Conservation (phyloP, 2,329 filamentous ascomycete species). For the Didymella pomorum region DNA sequence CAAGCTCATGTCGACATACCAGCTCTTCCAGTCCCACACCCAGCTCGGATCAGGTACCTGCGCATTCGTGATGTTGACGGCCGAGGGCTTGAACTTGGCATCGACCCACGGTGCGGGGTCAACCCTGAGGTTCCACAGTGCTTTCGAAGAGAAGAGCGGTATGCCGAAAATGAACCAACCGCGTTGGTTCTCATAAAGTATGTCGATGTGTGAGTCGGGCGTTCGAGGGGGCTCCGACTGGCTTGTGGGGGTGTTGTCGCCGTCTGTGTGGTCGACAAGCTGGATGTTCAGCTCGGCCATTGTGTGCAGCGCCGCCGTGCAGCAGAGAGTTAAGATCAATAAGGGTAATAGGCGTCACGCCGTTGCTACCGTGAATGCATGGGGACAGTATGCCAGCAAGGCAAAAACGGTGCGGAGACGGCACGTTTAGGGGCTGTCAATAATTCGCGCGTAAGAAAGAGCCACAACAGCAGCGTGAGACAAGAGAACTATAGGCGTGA, state of each 20-base stretch:
- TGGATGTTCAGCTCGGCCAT: conserved; percentile 69
- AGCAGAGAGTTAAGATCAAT: conserved; percentile 10
- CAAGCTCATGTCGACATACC: conserved; percentile 80
- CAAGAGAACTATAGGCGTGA: background rate
- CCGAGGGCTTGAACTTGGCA: conserved; percentile 59
- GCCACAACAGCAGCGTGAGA: conserved; percentile 8
- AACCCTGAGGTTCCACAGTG: conserved; percentile 74
- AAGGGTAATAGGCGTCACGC: conserved; percentile 30
- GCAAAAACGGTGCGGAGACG: conserved; percentile 29
- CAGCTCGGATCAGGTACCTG: conserved; percentile 94
- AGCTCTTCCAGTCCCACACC: conserved; percentile 82
- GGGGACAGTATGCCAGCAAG: conserved; percentile 28
- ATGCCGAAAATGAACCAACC: conserved; percentile 89
- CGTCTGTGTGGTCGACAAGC: conserved; percentile 66
- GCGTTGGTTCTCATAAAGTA: conserved; percentile 95
- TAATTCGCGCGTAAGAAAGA: conserved; percentile 9
- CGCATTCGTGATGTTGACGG: conserved; percentile 80
- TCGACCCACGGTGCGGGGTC: conserved; percentile 92
- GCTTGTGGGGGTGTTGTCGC: conserved; percentile 43
- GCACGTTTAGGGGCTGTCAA: conserved; percentile 32
- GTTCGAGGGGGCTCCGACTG: conserved; percentile 30
- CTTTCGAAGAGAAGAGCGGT: conserved; percentile 86
- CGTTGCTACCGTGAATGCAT: conserved; percentile 43
- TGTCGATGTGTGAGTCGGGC: conserved; percentile 66
- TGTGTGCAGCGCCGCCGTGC: background rate